Conservation (phyloP, 768 basidiomycete genomes). For the Rhodosporidiobolus sp. region DNA sequence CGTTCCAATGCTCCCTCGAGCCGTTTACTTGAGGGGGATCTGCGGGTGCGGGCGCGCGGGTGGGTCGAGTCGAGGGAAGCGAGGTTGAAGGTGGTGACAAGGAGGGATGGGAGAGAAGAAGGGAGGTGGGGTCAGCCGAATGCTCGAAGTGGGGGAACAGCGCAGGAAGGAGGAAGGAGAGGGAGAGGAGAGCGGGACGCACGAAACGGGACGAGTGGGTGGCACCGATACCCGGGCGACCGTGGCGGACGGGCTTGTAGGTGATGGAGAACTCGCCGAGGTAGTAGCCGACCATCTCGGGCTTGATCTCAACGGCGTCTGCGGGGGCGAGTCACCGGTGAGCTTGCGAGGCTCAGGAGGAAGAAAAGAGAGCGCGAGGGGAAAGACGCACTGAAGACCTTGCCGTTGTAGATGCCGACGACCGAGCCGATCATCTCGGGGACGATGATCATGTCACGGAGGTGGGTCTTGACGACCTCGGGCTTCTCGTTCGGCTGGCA, state of each 20-base stretch:
- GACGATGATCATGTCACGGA: conserved; percentile 98
- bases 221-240: conserved; percentile 96
- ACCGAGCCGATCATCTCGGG: conserved; percentile 99
- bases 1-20: not conserved
- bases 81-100: no score
- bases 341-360: not conserved
- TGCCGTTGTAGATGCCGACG: conserved; percentile 97
- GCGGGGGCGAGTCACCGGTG: conserved; percentile 40
- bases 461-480: conserved; percentile 95
- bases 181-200: conserved; percentile 51
- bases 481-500: conserved; percentile 99
- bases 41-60: not conserved
- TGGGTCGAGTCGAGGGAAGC: no score
- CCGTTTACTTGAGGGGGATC: conserved; percentile 16
- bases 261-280: conserved; percentile 68
- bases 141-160: not conserved
- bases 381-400: conserved; percentile 56
- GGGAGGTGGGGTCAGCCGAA: not conserved
- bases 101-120: no score
- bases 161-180: not conserved
- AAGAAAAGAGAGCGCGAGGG: not conserved
- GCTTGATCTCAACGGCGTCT: conserved; percentile 90
- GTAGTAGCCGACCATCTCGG: conserved; percentile 99
- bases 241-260: conserved; percentile 90
- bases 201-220: conserved; percentile 78